These are phyloP conservation scores for Camelina sativa DNA, from an alignment of 345 rosid genomes.

Conservation along the genomic window DNA sequence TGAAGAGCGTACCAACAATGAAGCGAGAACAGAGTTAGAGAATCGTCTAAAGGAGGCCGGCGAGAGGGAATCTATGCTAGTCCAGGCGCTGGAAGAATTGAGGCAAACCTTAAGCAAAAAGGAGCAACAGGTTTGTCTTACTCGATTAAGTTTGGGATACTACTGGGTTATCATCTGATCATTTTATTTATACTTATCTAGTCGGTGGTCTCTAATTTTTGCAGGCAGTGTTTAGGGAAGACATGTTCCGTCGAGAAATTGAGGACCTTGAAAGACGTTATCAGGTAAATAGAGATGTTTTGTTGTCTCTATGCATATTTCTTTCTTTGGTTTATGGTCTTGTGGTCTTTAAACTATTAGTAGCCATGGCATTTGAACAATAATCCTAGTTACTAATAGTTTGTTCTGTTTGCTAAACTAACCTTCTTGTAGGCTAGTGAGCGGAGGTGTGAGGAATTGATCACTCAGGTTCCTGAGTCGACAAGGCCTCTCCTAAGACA, in stretches of 20 bases:
- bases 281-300: slow-evolving; percentile 60
- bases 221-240: slow-evolving; percentile 86
- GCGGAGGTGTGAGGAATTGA: slow-evolving; percentile 97
- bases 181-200: slow-evolving; percentile 21
- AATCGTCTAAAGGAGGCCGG: slow-evolving; percentile 85
- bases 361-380: slow-evolving; percentile 6
- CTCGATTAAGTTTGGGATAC: slow-evolving; percentile 28
- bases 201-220: slow-evolving; percentile 27
- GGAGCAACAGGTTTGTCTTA: slow-evolving; percentile 84
- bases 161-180: slow-evolving; percentile 10
- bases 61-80: slow-evolving; percentile 95
- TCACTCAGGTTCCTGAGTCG: slow-evolving; percentile 97
- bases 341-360: not conserved
- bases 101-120: slow-evolving; percentile 90
- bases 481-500: slow-evolving; percentile 97
- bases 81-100: slow-evolving; percentile 90
- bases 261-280: slow-evolving; percentile 94
- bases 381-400: slow-evolving; percentile 15
- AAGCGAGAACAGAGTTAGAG: slow-evolving; percentile 90
- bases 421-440: slow-evolving; percentile 79
- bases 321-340: slow-evolving; percentile 17
- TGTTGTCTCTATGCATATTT: slow-evolving; percentile 1
- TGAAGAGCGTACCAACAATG: slow-evolving; percentile 87
- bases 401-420: slow-evolving; percentile 18
- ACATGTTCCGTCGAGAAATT: slow-evolving; percentile 73